Base-by-base conservation (phyloP, 2,329 filamentous ascomycete species). In the Aspergillus sp. region DNA sequence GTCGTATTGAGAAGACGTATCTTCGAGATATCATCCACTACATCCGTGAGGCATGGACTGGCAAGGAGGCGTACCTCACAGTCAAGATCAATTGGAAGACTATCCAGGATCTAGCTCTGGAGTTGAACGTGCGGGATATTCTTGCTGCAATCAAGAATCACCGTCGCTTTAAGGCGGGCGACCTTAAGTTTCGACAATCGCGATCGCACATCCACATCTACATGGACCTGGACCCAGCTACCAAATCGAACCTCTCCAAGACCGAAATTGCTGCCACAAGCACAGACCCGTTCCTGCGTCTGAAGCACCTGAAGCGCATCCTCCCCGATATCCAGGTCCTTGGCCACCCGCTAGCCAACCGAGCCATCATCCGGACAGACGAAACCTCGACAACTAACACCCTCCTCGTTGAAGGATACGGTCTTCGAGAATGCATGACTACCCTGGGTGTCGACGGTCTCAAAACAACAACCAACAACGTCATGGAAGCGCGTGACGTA, bases 1-100 rank as follows among this genome's bases (percentile, higher is more conserved):
- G 85, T 13, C 83, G 90, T 41, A 94, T 98, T 48, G 91, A 97
- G 68, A 95, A 96, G 77, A 96, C 91, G 0, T 96, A 84, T 60
- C 75, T 98, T 10, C 82, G 84, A 15, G 93, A 98, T 57, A 79
- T 85, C 39, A 81, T 95, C 49, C 78, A 80, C 43, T 93, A 83
- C 58, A 81, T 96, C 27, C 89, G 95, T 61, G 90, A 96, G 56
- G 85, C 88, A 54, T 97, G 90, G 88, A 83, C 85, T n/a, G 78
- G 80, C 0, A 81, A 83, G 38, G 81, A 83, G 35, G 84, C 85
- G 35, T 90, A 85, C 55, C 79, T 98, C 49, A 84, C 86, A 38
- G 80, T 97, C 60, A 83, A 86, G 55, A 82, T 98, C 52, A 89
- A 97, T 66, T 83, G 81, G 62, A 77, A 85, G 53, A 88, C 85